Base-by-base conservation (phyloP, 2,329 filamentous ascomycete genomes). In the Akanthomyces lecanii region DNA sequence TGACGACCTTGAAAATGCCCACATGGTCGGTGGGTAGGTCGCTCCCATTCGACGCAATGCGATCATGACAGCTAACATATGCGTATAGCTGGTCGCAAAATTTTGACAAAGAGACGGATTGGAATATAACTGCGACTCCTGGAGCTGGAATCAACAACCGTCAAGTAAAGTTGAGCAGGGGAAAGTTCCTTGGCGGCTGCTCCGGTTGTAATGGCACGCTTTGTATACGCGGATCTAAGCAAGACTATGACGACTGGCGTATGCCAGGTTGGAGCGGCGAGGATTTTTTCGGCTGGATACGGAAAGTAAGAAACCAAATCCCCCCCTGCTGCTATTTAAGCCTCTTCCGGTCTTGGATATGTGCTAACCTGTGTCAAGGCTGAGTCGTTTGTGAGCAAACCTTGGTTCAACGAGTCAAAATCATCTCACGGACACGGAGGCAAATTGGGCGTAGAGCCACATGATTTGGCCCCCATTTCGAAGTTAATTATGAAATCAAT, bases 381-480 rank as follows among this genome's bases (percentile, higher is more conserved):
- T 1, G 85, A 87, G 66, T 83, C 79, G 2, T 87, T 87, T 67
- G 81, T 86, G 62, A 69, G 72, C 23, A 86, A 86, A 68, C 73
- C 79, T 33, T 86, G 83, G 83, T 85, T 85, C 70, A 70, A 83
- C 40, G 79, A 78, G 2, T 75, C 79, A 48, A 69, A 74, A 10
- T 73, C 73, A 2, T 75, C 75, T 8, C 85, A 87, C 65, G 83
- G 82, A 1, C 73, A 78, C 53, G 71, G 76, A 11, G 85, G 85
- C 0, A 81, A 79, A 23, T 73, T 87, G 1, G 78, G 85, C 58
- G 82, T 77, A 7, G 83, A 84, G 65, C 84, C 84, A 0, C 82
- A 86, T 64, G 82, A 85, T 64, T 73, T 85, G 1, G 82, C 82
- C 3, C 83, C 84, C 1, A 87, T 87, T 40, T 84, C 83, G 3